A percentile compares a stretch with the other conserved stretches of the same genome.
Conservation (phyloP, 768 basidiomycete species). For the Amanita pallidorosea region DNA sequence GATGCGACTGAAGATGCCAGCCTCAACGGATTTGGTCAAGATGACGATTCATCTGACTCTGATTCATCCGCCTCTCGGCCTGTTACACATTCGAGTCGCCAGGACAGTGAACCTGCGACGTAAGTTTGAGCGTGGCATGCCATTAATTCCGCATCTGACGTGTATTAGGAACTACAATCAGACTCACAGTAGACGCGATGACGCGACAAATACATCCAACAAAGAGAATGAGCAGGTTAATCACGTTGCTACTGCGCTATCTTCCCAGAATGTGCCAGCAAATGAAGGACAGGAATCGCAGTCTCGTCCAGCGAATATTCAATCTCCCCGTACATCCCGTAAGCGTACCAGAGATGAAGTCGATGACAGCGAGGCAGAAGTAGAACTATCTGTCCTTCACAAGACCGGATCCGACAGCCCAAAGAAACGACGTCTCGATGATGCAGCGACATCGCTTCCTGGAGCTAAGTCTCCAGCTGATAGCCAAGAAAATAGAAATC, state of each 20-base stretch:
- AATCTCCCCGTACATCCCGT: background rate
- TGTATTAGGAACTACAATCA: background rate
- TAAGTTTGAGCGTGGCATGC: background rate
- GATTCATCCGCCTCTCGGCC: background rate
- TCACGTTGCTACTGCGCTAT: background rate
- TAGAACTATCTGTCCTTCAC: slow-evolving; percentile 6
- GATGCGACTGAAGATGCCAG: background rate
- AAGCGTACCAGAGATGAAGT: slow-evolving; percentile 6
- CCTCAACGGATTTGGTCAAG: background rate
- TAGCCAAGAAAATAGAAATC: background rate
- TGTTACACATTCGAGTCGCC: background rate
- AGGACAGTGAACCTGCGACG: background rate
- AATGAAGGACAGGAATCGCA: background rate
- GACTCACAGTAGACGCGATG: background rate
- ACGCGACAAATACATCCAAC: background rate
- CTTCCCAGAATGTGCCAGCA: background rate
- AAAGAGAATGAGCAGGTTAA: background rate
- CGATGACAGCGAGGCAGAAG: slow-evolving; percentile 8
- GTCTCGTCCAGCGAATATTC: background rate
- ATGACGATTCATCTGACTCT: background rate
- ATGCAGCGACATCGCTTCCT: background rate
- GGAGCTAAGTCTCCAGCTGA: background rate
- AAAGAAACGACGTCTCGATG: background rate
- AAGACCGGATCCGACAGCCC: background rate
- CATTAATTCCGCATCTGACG: background rate